Evolutionary conservation across 2,329 filamentous ascomycete species (phyloP), one percentile per base, ranked within the genome.

Genomic region (Fusarium sp.): DNA sequence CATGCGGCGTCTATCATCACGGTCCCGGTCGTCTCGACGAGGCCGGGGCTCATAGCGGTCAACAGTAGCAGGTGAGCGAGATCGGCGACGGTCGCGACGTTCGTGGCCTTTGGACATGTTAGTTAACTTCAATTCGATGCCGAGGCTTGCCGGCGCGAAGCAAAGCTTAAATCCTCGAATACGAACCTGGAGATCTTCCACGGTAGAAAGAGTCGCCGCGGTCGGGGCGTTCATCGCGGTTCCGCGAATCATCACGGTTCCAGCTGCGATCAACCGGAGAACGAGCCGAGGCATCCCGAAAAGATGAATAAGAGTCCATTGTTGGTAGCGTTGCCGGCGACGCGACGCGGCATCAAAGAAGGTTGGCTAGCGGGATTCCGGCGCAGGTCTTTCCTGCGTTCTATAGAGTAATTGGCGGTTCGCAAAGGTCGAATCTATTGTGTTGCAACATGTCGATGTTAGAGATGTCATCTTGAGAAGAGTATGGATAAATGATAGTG

Each of bases 11-110:
- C 85, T 82, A 72, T 91, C 89, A 61, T 93, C 89, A 55, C 89
- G 77, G 43, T 85, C 83, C 63, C 87, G 82, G 53, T 93, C 92
- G 69, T 94, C 92, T 72, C 92, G 87, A 49, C 91, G 88, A 51
- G 80, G 78, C 56, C 90, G 86, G 23, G 92, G 92, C 75, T 94
- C 92, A 76, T 95, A 95, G 59, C 92, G 87, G 75, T 95, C 92
- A 63, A 94, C 89, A 16, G 87, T 83, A 21, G 82, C 82, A 5
- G 92, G 92, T 1, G 92, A 95, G 57, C 92, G 89, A 32, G 91
- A 93, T 21, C 85, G 82, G 69, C 91, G 85, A 55, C 85, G 84
- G 42, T 89, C 90, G 51, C 87, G 84, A 54, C 88, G 85, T 20
- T 91, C 89, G 67, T 83, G 83, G 50, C 84, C 88, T 90, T 56